Percentiles rank a stretch among this genome's conserved stretches.
Evolutionary conservation across 2,329 filamentous ascomycete genomes (phyloP).

Genomic region (Colletotrichum spinosum): DNA sequence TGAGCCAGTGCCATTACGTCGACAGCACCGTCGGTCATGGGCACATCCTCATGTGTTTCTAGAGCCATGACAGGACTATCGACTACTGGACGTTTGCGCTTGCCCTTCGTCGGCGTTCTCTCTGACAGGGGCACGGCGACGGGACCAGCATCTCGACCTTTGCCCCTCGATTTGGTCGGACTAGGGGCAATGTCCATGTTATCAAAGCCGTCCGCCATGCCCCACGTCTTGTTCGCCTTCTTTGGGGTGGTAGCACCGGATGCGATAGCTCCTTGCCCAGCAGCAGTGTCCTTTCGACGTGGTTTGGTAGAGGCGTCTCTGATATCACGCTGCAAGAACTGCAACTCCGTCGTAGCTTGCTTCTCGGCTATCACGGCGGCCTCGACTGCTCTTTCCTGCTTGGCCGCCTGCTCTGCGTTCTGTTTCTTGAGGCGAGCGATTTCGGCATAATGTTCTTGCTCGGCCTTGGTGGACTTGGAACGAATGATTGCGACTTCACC

Average conservation of each 20-base stretch:
- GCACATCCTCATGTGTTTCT: constrained; percentile 60
- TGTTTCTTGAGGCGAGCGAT: constrained; percentile 71
- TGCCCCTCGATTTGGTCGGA: constrained; percentile 62
- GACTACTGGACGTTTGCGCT: constrained; percentile 74
- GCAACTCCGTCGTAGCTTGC: constrained; percentile 74
- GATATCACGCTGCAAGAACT: constrained; percentile 79
- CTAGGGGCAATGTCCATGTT: constrained; percentile 69
- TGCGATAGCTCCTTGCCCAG: constrained; percentile 34
- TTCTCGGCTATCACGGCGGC: constrained; percentile 73
- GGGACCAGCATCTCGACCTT: constrained; percentile 54
- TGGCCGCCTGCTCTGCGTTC: constrained; percentile 72
- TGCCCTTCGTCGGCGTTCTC: constrained; percentile 73
- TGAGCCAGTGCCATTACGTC: constrained; percentile 4
- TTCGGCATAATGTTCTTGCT: constrained; percentile 72
- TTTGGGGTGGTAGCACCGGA: constrained; percentile 65
- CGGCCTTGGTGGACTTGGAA: constrained; percentile 72
- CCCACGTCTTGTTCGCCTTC: constrained; percentile 65
- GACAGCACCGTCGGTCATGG: constrained; percentile 47
- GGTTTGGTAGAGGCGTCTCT: constrained; percentile 66
- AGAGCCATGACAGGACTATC: constrained; percentile 76
- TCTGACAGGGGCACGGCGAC: constrained; percentile 60
- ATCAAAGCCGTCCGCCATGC: constrained; percentile 81
- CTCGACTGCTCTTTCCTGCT: constrained; percentile 73
- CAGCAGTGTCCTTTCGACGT: constrained; percentile 57
- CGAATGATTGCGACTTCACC: constrained; percentile 84